Evolutionary conservation across 352 stramenopile genomes (phyloP).

Genomic region (Phytophthora sansomeana): DNA sequence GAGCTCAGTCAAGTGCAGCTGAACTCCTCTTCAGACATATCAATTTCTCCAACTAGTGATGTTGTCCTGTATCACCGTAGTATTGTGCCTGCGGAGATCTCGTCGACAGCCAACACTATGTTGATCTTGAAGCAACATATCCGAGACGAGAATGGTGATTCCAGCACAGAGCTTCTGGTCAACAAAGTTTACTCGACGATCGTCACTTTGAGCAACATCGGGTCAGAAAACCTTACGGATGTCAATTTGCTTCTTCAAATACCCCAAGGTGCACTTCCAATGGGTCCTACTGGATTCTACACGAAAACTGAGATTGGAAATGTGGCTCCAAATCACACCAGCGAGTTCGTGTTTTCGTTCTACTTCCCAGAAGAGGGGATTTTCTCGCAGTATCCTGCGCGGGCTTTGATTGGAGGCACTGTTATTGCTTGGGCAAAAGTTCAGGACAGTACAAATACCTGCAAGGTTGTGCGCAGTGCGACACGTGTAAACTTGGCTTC

Average conservation of each 20-base stretch:
- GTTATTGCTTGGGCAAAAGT: constrained; percentile 52
- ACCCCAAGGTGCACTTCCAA: constrained; percentile 59
- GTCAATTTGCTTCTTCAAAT: constrained; percentile 76
- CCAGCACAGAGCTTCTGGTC: constrained; percentile 50
- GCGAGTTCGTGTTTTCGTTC: constrained; percentile 52
- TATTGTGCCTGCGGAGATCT: constrained; percentile 36
- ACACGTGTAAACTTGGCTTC: constrained; percentile 59
- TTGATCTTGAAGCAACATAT: constrained; percentile 66
- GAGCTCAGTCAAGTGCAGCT: constrained; percentile 29
- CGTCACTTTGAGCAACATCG: constrained; percentile 71
- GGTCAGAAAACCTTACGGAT: constrained; percentile 28
- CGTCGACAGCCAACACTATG: constrained; percentile 39
- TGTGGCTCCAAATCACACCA: constrained; percentile 52
- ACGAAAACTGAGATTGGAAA: constrained; percentile 52
- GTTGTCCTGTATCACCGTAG: constrained; percentile 65
- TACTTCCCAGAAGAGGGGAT: constrained; percentile 62
- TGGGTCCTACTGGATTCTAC: constrained; percentile 51
- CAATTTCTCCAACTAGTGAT: constrained; percentile 23
- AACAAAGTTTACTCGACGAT: constrained; percentile 58
- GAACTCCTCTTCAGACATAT: constrained; percentile 17
- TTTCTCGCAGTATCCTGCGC: constrained; percentile 64
- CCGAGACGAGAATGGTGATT: constrained; percentile 35
- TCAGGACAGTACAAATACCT: constrained; percentile 16
- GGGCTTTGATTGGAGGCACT: constrained; percentile 44
- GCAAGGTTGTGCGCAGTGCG: constrained; percentile 39